These are phyloP conservation scores for Macrophomina pseudophaseolina DNA, from an alignment of 2,329 filamentous ascomycete genomes.

Conservation along the genomic window DNA sequence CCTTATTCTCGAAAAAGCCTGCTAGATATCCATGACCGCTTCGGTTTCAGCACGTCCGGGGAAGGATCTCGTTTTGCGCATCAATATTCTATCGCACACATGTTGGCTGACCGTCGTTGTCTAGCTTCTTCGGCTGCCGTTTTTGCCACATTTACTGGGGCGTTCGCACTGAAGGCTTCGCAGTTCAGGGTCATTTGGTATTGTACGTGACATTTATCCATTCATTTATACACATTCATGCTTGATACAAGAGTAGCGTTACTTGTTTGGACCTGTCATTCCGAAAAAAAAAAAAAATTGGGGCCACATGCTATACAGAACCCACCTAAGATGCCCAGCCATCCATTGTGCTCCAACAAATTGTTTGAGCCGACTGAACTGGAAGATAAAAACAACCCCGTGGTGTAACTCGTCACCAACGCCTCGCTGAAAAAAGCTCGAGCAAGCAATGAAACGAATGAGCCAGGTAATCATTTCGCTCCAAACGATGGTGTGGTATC, in stretches of 20 bases:
- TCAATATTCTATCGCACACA: background rate
- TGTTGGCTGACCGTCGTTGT: background rate
- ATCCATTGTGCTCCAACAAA: background rate
- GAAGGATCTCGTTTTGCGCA: background rate
- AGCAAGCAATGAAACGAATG: slow-evolving; percentile 22
- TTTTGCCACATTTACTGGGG: background rate
- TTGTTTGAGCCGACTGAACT: background rate
- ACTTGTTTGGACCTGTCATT: background rate
- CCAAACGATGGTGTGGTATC: slow-evolving; percentile 14
- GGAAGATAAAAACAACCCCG: background rate
- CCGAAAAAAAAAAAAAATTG: background rate
- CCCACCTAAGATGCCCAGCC: background rate
- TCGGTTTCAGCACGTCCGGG: background rate
- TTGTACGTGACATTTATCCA: background rate
- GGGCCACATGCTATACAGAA: background rate
- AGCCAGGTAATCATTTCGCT: slow-evolving; percentile 15
- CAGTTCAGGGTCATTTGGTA: background rate
- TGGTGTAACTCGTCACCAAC: slow-evolving; percentile 1
- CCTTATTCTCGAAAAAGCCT: background rate
- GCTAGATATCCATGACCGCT: background rate
- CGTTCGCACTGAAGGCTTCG: background rate
- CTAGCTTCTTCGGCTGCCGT: background rate
- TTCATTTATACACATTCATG: background rate
- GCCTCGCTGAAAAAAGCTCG: slow-evolving; percentile 20
- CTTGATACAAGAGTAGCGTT: background rate